A percentile compares a stretch with the other conserved stretches of the same genome.
Conservation (phyloP, 176 grass and related monocot species). For the Poa pratensis region DNA sequence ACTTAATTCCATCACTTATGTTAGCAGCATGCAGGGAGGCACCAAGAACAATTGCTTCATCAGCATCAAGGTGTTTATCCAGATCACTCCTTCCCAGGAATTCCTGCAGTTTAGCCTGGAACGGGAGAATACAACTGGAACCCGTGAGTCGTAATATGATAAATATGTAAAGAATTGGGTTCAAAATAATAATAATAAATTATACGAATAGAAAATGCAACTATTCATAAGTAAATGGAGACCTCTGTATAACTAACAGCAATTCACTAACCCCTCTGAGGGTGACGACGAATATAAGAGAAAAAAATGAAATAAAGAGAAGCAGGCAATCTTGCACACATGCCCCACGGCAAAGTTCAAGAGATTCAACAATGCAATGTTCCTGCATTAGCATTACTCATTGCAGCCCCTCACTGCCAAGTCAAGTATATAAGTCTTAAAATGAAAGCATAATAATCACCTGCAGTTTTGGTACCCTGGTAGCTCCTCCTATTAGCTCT, state of each 20-base stretch:
- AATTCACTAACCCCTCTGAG: slow-evolving; percentile 12
- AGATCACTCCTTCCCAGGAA: slow-evolving; percentile 81
- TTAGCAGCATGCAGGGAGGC: slow-evolving; percentile 97
- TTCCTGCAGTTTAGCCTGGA: slow-evolving; percentile 88
- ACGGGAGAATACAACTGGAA: slow-evolving; percentile 40
- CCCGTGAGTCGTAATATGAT: not conserved
- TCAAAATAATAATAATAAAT: slow-evolving; percentile 18
- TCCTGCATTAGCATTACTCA: not conserved
- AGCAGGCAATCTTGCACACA: not conserved
- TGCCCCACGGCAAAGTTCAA: not conserved
- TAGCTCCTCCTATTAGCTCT: slow-evolving; percentile 96
- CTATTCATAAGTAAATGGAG: not conserved
- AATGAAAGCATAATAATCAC: slow-evolving; percentile 48
- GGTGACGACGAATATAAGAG: slow-evolving; percentile 4
- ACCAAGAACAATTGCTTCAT: slow-evolving; percentile 97
- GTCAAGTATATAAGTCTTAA: slow-evolving; percentile 3
- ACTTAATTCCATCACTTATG: slow-evolving; percentile 97
- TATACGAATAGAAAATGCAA: not conserved
- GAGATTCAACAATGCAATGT: not conserved
- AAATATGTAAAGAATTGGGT: slow-evolving; percentile 6
- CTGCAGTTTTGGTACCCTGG: slow-evolving; percentile 93
- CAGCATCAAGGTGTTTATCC: slow-evolving; percentile 97
- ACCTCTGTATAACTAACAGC: not conserved
- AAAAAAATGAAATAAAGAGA: not conserved
- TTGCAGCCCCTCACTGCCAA: not conserved